Evolutionary conservation across 139 green algal species (phyloP), one percentile per base, ranked within the genome.

Genomic region (Micractinium sp.): DNA sequence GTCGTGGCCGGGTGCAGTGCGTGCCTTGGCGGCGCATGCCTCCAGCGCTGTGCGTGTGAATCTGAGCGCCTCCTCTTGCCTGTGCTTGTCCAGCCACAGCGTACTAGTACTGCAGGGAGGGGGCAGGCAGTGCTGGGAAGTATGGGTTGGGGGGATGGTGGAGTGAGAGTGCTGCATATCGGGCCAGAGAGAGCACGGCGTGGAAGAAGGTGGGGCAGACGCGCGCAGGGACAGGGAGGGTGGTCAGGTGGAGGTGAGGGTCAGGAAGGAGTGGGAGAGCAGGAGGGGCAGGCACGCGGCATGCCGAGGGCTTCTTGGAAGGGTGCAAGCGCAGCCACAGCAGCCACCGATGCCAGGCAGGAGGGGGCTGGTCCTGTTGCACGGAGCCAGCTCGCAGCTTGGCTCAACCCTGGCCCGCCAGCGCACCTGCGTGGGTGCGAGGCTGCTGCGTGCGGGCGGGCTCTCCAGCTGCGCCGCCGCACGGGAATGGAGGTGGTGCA

Each of bases 41-140:
- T 79, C 88, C 47, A 95, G 53, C 16, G 91, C 91, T 0, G 41
- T 66, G 19, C 85, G 79, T 38, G 93, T 87, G 83, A 85, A 91
- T 81, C 76, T 88, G 67, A 92, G 35, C 20, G 89, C 91, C 66
- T 97, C 95, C 31, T 85, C 86, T n/a, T 86, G 79, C 29, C 87
- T 94, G 91, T 98, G 96, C 77, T 94, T 91, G 88, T 99, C 97
- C 86, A 99, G 92, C 97, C 97, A 99, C 15, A 96, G 85, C 0
- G 96, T n/a, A n/a, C n/a, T n/a, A 99, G 93, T 98, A 99, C 95
- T 98, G 95, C 82, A 88, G 29, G 67, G 53, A 23, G 1, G 29
- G 60, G 15, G 35, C 31, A 36, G 19, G 25, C 18, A 27, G 33
- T 15, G 13, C 5, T 36, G 47, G 18, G 29, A 79, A 31, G n/a